phyloP scores from a whole-genome alignment of 495 filamentous ascomycete species.

The Xylaria nigripes region DNA sequence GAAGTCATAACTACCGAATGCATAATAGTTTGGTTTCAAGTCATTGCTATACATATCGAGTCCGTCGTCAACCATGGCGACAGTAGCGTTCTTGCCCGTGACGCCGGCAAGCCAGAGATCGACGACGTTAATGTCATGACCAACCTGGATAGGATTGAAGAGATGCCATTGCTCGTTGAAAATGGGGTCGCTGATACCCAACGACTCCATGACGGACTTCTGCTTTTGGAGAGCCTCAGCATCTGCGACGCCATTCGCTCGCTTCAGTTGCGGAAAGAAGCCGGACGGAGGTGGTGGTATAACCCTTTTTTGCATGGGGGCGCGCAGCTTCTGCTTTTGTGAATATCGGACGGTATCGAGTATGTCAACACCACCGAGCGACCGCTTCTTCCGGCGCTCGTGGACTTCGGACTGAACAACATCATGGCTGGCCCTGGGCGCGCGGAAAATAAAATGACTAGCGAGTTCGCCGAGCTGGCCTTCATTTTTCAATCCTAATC shows the following conservation, averaged over 20 bases:
- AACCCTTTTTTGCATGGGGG: constrained; percentile 65
- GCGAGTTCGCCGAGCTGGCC: constrained; percentile 72
- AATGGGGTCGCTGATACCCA: constrained; percentile 80
- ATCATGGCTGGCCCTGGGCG: constrained; percentile 55
- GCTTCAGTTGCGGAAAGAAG: constrained; percentile 9
- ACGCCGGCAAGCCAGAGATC: constrained; percentile 87
- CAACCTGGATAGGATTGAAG: constrained; percentile 68
- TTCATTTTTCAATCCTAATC: constrained; percentile 72
- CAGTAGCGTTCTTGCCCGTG: constrained; percentile 80
- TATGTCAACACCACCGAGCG: constrained; percentile 42
- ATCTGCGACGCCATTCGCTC: constrained; percentile 29
- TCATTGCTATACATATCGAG: constrained; percentile 96
- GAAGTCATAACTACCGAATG: constrained; percentile 88
- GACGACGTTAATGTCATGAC: constrained; percentile 92
- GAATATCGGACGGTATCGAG: constrained; percentile 70
- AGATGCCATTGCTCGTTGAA: constrained; percentile 95
- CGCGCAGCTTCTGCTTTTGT: constrained; percentile 69
- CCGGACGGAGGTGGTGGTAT: constrained; percentile 38
- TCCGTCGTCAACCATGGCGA: constrained; percentile 93
- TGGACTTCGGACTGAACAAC: constrained; percentile 50
- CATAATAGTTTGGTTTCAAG: constrained; percentile 84
- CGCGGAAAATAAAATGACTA: constrained; percentile 79
- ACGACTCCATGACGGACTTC: constrained; percentile 49
- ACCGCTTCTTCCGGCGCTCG: constrained; percentile 54
- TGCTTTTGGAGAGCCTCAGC: constrained; percentile 48